Conservation (phyloP, 2,329 filamentous ascomycete genomes). For the Thielaviopsis populi region DNA sequence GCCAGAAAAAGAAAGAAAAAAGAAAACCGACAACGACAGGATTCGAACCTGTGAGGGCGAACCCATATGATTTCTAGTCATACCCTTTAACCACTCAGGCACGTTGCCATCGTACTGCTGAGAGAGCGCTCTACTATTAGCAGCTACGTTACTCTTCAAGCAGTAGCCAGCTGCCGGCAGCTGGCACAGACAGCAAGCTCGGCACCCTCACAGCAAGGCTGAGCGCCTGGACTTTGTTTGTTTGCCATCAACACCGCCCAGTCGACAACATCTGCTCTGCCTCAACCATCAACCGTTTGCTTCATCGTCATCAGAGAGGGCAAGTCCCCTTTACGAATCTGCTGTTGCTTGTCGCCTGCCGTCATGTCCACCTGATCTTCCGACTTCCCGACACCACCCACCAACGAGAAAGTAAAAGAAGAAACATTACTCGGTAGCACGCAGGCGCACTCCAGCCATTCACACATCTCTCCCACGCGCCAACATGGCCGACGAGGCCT, state of each 20-base stretch:
- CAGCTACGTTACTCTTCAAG: neutral
- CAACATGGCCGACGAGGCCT: neutral
- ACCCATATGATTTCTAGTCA: conserved; percentile 13
- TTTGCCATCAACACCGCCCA: neutral
- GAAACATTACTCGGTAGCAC: too few relatives aligned
- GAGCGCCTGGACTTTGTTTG: neutral
- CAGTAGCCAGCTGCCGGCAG: neutral
- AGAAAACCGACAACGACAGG: conserved; percentile 10
- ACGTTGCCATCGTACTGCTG: neutral
- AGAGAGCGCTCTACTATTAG: neutral
- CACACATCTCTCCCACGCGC: neutral
- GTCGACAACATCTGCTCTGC: neutral
- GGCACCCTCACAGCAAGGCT: neutral
- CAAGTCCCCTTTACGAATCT: neutral
- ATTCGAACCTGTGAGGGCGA: conserved; percentile 13
- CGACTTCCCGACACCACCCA: neutral
- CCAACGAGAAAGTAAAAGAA: neutral
- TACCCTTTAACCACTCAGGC: conserved; percentile 14
- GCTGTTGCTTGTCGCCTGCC: neutral
- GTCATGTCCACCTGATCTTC: neutral
- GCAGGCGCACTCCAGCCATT: too few relatives aligned
- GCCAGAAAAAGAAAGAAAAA: neutral
- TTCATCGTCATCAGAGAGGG: neutral
- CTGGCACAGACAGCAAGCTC: too few relatives aligned
- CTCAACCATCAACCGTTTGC: too few relatives aligned